These are phyloP conservation scores for Butyriboletus loyo DNA, from an alignment of 768 basidiomycete species.

Conservation along the genomic window DNA sequence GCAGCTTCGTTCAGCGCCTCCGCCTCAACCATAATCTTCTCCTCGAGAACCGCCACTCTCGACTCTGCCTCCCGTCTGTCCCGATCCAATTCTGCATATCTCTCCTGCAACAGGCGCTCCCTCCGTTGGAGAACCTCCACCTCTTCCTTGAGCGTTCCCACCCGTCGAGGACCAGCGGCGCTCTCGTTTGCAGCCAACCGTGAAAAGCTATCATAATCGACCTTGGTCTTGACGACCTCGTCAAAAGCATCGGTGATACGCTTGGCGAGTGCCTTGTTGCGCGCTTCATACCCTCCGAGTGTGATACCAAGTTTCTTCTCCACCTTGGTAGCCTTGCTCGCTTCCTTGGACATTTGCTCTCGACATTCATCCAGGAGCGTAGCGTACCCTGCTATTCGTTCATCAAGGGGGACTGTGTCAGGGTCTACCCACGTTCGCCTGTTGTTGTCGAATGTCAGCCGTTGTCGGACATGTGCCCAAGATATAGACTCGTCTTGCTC, in stretches of 20 bases:
- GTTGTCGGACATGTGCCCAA: constrained; percentile 67
- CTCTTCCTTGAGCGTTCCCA: constrained; percentile 81
- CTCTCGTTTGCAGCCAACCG: constrained; percentile 70
- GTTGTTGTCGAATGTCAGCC: constrained; percentile 60
- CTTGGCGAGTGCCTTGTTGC: constrained; percentile 63
- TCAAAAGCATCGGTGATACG: constrained; percentile 66
- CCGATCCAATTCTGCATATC: constrained; percentile 78
- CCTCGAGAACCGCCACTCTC: constrained; percentile 68
- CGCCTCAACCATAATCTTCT: constrained; percentile 81
- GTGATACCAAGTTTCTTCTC: constrained; percentile 89
- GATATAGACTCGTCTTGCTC: constrained; percentile 56
- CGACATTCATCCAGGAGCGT: constrained; percentile 59
- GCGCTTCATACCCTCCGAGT: constrained; percentile 88
- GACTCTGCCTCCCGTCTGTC: constrained; percentile 61
- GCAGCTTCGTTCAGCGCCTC: constrained; percentile 78
- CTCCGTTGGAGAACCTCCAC: constrained; percentile 75
- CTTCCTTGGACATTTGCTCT: constrained; percentile 75
- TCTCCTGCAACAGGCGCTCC: constrained; percentile 75
- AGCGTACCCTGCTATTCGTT: constrained; percentile 62
- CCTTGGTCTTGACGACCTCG: constrained; percentile 60
- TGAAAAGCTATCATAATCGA: constrained; percentile 79
- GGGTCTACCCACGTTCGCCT: constrained; percentile 67
- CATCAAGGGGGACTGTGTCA: constrained; percentile 50
- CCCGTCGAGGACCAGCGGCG: constrained; percentile 71
- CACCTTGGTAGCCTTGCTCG: constrained; percentile 72